A percentile compares a stretch with the other conserved stretches of the same genome.
phyloP scores from a whole-genome alignment of 1,284 basidiomycete genomes.

The Taiwanofungus camphoratus region DNA sequence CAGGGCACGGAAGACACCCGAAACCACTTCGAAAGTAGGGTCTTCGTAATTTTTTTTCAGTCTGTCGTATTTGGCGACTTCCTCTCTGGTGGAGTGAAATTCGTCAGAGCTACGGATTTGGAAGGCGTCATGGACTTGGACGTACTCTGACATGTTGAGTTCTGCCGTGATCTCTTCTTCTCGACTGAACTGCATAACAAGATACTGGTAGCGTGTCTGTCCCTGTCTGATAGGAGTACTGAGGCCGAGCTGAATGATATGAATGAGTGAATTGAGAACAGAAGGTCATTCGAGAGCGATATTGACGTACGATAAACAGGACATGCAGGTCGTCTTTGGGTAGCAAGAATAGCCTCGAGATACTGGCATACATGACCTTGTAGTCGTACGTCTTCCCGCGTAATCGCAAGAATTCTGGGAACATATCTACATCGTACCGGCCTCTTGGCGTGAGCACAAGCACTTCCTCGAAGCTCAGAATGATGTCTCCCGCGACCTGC shows the following conservation, averaged over 20 bases:
- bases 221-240: slow-evolving; percentile 96
- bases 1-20: slow-evolving; percentile 89
- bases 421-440: slow-evolving; percentile 98
- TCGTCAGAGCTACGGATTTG: too few relatives aligned
- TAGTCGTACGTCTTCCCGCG: slow-evolving; percentile 99
- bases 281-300: slow-evolving; percentile 5
- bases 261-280: not conserved
- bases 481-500: slow-evolving; percentile 86
- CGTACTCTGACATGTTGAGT: slow-evolving; percentile 89
- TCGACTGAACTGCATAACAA: slow-evolving; percentile 95
- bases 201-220: slow-evolving; percentile 95
- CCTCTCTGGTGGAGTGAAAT: slow-evolving; percentile 43
- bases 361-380: slow-evolving; percentile 90
- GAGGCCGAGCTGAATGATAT: slow-evolving; percentile 65
- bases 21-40: slow-evolving; percentile 94
- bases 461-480: slow-evolving; percentile 95
- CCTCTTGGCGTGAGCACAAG: slow-evolving; percentile 96
- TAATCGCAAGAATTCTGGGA: slow-evolving; percentile 87
- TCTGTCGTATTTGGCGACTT: slow-evolving; percentile 72
- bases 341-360: slow-evolving; percentile 87
- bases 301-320: slow-evolving; percentile 76
- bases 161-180: slow-evolving; percentile 98
- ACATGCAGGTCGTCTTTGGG: slow-evolving; percentile 98
- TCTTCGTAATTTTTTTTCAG: slow-evolving; percentile 90
- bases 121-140: slow-evolving; percentile 13